Evolutionary conservation across 352 stramenopile species (phyloP), one percentile per base, ranked within the genome.

Genomic region (Phytopythium litorale): DNA sequence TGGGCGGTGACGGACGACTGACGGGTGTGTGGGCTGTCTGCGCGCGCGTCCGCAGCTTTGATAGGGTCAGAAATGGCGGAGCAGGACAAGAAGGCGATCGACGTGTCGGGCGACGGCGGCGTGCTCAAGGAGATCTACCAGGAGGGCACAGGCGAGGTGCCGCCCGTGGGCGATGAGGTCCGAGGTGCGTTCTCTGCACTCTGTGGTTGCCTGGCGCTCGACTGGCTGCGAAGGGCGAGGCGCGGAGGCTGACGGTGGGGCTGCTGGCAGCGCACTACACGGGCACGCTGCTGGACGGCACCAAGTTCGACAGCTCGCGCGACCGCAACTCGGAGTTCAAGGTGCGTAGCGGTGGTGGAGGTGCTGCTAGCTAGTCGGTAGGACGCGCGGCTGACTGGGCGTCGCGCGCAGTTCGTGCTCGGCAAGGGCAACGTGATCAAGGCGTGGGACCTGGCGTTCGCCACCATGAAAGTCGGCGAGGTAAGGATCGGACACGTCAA

Each of bases 381-480:
- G 42, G 19, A 23, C 42, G 18, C 7, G 42, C 7, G 28, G 12
- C 55, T 50, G 40, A 60, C 7, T 53, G 7, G 25, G 3, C 7
- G 25, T 32, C 28, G 37, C 4, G 54, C 56, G 23, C 57, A 86
- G 79, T 96, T 96, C 57, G 83, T 92, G 58, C 66, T 96, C 42
- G 87, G 87, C 63, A 91, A 92, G 57, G 88, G 86, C 67, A 93
- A 96, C 62, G 88, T 96, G 54, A 96, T 96, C 70, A 94, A 94
- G 73, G 88, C 83, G 38, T 96, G 88, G 88, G 88, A 96, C 52
- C 54, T 92, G 55, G 88, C 80, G 46, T 95, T 96, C 67, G 86
- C 92, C 21, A 97, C 90, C 42, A 99, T 99, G 96, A 96, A 97
- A 72, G 73, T 98, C 48, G 96, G 96, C 49, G 96, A 99, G 79